Evolutionary conservation across 305 asterid species (phyloP), one percentile per base, ranked within the genome.

Genomic region (Ilex paraguariensis): DNA sequence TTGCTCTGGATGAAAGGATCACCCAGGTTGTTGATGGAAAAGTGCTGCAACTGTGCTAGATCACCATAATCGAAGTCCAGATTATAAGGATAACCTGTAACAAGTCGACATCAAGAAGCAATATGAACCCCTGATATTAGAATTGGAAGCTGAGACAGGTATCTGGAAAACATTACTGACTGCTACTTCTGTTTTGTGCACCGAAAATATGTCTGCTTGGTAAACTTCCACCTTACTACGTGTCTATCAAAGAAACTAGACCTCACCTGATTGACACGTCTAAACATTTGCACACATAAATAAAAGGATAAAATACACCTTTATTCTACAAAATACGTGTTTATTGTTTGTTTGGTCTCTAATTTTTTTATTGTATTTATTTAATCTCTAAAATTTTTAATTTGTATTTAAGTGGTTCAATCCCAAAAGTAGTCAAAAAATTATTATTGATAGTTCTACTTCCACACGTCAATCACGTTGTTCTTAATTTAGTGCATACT

Each of bases 1-100:
- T 66, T 66, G 49, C 65, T 66, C 46, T 66, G 65, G 30, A 59
- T 66, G 45, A 66, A 66, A 49, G 71, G 71, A 66, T 66, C 71
- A 14, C 71, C 65, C 51, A 66, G 71, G 32, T 66, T 66, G 60
- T 66, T 66, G 57, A 66, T 58, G 33, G 65, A 66, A 55, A 66
- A 66, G 36, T 66, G 71, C 52, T 66, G 71, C 46, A 66, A 54
- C n/a, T 59, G 62, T 9, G 39, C 59, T 10, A 66, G 36, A 16
- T 65, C 60, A 28, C 65, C 71, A 59, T 66, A 66, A 16, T 66
- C 71, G 44, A 66, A 66, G 31, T 66, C 65, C 9, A 66, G 54
- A 45, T 66, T 66, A 40, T 52, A 59, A 7, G 71, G 71, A 59
- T 66, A 66, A 17, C 71, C 64, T 66, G 65, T 17, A 50, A 50